Conservation (phyloP, 108 stramenopile species). For the Skeletonema marinoi region DNA sequence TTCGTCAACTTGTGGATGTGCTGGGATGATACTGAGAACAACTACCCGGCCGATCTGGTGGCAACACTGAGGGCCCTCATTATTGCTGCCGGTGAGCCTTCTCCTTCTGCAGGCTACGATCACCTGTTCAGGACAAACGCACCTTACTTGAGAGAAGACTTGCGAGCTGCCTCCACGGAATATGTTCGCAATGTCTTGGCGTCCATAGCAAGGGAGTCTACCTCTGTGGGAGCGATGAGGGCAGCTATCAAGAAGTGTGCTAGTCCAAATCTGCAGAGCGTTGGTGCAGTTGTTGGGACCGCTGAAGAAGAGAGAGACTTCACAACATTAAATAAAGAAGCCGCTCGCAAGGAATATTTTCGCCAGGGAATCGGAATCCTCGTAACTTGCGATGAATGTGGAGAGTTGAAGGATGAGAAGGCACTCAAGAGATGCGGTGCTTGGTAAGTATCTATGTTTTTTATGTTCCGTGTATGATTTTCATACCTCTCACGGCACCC, state of each 20-base stretch:
- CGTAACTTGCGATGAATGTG: neutral
- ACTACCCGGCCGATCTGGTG: neutral
- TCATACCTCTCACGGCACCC: too few species aligned
- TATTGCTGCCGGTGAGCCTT: neutral
- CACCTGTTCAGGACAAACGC: neutral
- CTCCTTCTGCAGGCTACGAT: neutral
- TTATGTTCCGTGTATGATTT: too few species aligned
- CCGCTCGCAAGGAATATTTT: neutral
- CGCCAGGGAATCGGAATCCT: neutral
- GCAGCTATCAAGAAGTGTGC: conserved; percentile 6
- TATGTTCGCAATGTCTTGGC: neutral
- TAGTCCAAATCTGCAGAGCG: neutral
- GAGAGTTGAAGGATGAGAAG: conserved; percentile 1
- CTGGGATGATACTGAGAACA: neutral
- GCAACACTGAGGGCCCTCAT: neutral
- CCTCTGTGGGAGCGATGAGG: conserved; percentile 4
- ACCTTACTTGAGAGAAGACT: neutral
- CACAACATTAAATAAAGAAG: neutral
- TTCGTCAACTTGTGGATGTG: neutral
- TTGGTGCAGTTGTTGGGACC: neutral
- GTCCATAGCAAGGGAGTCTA: neutral
- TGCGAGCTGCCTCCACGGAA: neutral
- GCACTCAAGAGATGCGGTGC: neutral
- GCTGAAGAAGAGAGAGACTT: neutral
- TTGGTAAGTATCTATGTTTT: neutral